A percentile compares a stretch with the other conserved stretches of the same genome.
phyloP scores from a whole-genome alignment of 2,329 filamentous ascomycete genomes.

The Curvularia lunata region DNA sequence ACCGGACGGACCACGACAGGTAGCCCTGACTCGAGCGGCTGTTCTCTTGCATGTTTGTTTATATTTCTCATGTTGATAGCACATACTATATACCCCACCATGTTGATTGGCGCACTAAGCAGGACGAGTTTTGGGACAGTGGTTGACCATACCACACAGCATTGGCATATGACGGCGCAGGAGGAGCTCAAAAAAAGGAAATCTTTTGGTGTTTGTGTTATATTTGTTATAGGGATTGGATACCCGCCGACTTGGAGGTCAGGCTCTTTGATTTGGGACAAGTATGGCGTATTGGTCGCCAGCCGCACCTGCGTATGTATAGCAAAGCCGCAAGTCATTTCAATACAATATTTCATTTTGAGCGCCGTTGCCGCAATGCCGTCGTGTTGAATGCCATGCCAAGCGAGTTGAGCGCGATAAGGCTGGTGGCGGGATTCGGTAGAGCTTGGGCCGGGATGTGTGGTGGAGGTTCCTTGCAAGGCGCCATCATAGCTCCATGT shows the following conservation, averaged over 20 bases:
- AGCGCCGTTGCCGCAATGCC: not conserved
- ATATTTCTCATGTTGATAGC: conserved; percentile 29
- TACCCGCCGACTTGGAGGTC: conserved; percentile 39
- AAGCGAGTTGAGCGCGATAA: conserved; percentile 18
- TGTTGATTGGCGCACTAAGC: conserved; percentile 29
- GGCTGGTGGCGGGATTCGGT: conserved; percentile 10
- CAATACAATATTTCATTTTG: not conserved
- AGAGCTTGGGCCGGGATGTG: conserved; percentile 29
- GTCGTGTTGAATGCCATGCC: conserved; percentile 17
- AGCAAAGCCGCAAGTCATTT: not conserved
- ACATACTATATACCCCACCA: conserved; percentile 31
- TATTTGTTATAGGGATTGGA: conserved; percentile 25
- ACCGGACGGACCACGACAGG: conserved; percentile 40
- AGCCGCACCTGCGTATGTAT: not conserved
- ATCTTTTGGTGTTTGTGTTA: conserved; percentile 11
- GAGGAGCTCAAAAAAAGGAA: conserved; percentile 27
- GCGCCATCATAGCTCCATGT: conserved; percentile 35
- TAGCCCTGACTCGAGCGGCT: conserved; percentile 21
- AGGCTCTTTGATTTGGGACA: conserved; percentile 25
- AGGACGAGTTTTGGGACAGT: conserved; percentile 14
- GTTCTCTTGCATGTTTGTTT: conserved; percentile 27
- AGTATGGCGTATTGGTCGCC: conserved; percentile 7
- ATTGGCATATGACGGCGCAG: conserved; percentile 38
- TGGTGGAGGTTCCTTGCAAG: conserved; percentile 28
- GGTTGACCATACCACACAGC: conserved; percentile 27